Conservation (phyloP, 2,329 filamentous ascomycete species). For the Sporothrix dimorphospora region DNA sequence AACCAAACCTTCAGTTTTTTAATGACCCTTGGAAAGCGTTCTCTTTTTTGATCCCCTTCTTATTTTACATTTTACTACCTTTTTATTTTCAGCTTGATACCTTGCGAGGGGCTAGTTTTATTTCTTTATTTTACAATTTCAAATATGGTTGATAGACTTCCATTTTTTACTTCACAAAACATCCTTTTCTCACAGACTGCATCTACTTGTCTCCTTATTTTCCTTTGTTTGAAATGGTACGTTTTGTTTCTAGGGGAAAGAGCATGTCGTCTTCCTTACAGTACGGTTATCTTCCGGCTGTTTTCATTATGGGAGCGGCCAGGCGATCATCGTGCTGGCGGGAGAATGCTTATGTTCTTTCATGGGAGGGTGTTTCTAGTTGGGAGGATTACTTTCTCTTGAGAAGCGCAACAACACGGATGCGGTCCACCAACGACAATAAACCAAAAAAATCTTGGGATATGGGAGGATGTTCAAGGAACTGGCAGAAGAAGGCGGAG, state of each 20-base stretch:
- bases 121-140: background rate
- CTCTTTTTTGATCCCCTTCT: constrained; percentile 2
- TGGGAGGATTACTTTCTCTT: background rate
- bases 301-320: too few relatives aligned
- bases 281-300: too few relatives aligned
- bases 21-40: constrained; percentile 21
- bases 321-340: too few relatives aligned
- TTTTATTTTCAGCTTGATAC: constrained; percentile 1
- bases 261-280: too few relatives aligned
- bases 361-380: background rate
- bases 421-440: background rate
- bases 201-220: background rate
- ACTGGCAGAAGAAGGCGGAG: background rate
- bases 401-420: background rate
- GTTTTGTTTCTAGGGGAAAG: background rate
- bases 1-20: constrained; percentile 2
- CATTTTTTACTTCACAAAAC: background rate
- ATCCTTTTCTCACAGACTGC: background rate
- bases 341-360: background rate
- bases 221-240: background rate
- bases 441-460: background rate
- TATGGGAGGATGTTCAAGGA: background rate
- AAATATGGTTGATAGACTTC: constrained; percentile 17
- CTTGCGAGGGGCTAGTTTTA: background rate
- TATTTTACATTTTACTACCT: background rate